Evolutionary conservation across 257 asterid genomes (phyloP), one percentile per base, ranked within the genome.

Genomic region (Solanum bukasovii): DNA sequence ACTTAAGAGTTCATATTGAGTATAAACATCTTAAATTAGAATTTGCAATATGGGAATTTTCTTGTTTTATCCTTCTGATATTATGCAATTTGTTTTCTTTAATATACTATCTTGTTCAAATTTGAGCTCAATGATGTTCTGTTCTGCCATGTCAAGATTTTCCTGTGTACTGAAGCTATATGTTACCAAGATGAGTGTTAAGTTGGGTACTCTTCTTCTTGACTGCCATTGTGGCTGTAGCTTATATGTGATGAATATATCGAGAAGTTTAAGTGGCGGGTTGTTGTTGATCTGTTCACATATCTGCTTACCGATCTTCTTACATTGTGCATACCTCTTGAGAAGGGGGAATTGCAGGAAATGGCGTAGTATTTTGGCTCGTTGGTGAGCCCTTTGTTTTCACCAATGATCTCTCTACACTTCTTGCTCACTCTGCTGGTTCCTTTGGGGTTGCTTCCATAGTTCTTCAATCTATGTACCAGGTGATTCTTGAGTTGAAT

Each of bases 291-390:
- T 13, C 72, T 56, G 29, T 91, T 90, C 90, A 91, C 88, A 84
- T 75, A 91, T 92, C 91, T 92, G 93, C 94, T 91, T 92, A 92
- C 94, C 94, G 91, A 92, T 89, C 87, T 92, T 91, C 93, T 90
- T 83, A 92, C 88, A 91, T 87, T 85, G 11, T 38, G 84, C 23
- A n/a, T n/a, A 13, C 61, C 23, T 16, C 0, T 6, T 23, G 12
- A 12, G 34, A 77, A 23, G 23, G 23, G 23, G 56, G 0, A 38
- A 3, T 38, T 23, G 33, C 14, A 12, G 23, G 56, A 5, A 23
- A 75, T 13, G 56, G 21, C 12, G 2, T 11, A 37, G 31, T 44
- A 6, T 1, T 7, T 38, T 5, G 56, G 5, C 10, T 75, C 25
- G 14, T 74, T 7, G 8, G 5, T 35, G 11, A 4, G 83, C 31